Base-by-base conservation (phyloP, 768 basidiomycete species). In the Lactarius psammicola region DNA sequence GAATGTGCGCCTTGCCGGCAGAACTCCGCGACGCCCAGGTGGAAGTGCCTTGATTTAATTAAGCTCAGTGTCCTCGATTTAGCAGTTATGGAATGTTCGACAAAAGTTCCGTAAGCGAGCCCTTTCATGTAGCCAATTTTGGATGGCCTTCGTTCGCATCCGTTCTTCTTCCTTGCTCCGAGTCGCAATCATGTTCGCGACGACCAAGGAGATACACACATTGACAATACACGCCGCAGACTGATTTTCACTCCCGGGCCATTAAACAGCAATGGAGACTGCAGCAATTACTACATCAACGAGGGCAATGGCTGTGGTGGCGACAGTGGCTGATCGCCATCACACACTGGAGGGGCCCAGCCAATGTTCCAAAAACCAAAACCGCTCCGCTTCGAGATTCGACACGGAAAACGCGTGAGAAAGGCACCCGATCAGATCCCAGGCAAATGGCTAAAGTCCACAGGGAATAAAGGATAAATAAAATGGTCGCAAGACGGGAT, bases 11-110 rank as follows among this genome's bases (percentile, higher is more conserved):
- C 57, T 59, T 44, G 65, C 60, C 65, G 68, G 60, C 49, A 58
- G 65, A 67, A 58, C 65, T 57, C 65, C 64, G 65, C 65, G 65
- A 63, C 64, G 64, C 60, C 65, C 59, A 68, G 60, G 56, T 44
- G 38, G 46, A 34, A 38, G 69, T 70, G 60, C 69, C 69, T 68
- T 68, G 68, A 66, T 60, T 70, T 69, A 70, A 70, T 70, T 68
- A 70, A 70, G 67, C 67, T 67, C 60, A 33, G 53, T 46, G 63
- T 53, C 63, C 69, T 65, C 67, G 69, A 69, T 69, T 62, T 61
- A 68, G 69, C 56, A 59, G 63, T 62, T 61, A 65, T 68, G 67
- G 62, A 68, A 61, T 67, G 49, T 62, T 65, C 61, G 51, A 57
- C 31, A 38, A 55, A 36, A 40, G 42, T 67, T 55, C 58, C 58